Base-by-base conservation (phyloP, 2,329 filamentous ascomycete genomes). In the Lanzia echinophila region DNA sequence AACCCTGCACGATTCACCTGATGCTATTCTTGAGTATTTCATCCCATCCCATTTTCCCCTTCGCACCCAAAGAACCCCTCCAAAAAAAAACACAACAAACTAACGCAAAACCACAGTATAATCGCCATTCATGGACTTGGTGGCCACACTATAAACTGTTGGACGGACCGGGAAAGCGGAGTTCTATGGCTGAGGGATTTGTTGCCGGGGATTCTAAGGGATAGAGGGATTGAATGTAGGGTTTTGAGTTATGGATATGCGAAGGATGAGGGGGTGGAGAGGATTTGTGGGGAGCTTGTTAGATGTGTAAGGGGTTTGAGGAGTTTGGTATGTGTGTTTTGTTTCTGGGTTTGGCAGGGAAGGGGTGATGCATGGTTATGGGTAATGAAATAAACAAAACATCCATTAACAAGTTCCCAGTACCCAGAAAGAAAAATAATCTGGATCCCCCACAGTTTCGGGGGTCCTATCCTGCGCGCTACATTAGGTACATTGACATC, bases 121-220 rank as follows among this genome's bases (percentile, higher is more conserved):
- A 53, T 53, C 39, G 51, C 51, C n/a, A 41, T 49, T 31, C 51
- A 53, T n/a, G 51, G 45, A 8, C 45, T 42, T 19, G 42, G 42
- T 15, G 51, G 51, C 6, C 51, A 53, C 34, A 24, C 24, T 11
- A 33, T 24, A 4, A 28, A 53, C 15, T 53, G 32, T 11, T 53
- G 51, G 51, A 53, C 45, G 7, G 15, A 53, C 6, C 13, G 17
- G 17, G 45, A 28, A 15, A 49, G 19, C 43, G 36, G 24, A 15
- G n/a, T 43, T 20, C 31, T 53, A 32, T 53, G 45, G 51, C 15
- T 53, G 12, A 33, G 38, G 11, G 51, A 53, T 47, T 36, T 53
- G 15, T 31, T 53, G 12, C 51, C 51, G 3, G 45, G 15, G 10
- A 24, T 34, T 10, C 17, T 47, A 22, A 20, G 4, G 11, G 22